Conservation (phyloP, 495 filamentous ascomycete species). For the Bryoglossum gracile region DNA sequence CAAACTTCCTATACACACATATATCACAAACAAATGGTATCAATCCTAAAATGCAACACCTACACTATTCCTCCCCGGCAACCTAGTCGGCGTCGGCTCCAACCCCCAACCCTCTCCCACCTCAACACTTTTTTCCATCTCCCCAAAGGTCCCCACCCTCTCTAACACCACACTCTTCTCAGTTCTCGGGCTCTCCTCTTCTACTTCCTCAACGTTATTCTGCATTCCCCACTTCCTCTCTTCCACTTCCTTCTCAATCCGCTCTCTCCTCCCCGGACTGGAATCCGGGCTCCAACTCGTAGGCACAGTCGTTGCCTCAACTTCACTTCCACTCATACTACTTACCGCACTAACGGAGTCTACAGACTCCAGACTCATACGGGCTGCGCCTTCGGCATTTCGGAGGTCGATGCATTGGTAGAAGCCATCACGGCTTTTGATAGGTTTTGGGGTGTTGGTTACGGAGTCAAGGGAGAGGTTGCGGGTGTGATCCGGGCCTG, state of each 20-base stretch:
- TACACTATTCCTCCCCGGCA: constrained; percentile 34
- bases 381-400: background rate
- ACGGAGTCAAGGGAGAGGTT: constrained; percentile 35
- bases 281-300: constrained; percentile 35
- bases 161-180: constrained; percentile 28
- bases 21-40: background rate
- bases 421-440: constrained; percentile 42
- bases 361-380: constrained; percentile 34
- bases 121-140: constrained; percentile 13
- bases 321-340: constrained; percentile 34
- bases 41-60: constrained; percentile 35
- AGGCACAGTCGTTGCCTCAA: constrained; percentile 34
- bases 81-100: constrained; percentile 6
- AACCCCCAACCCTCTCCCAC: constrained; percentile 4
- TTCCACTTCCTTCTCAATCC: constrained; percentile 29
- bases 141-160: constrained; percentile 26
- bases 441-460: constrained; percentile 41
- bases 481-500: constrained; percentile 26
- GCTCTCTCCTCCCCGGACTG: constrained; percentile 27
- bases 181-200: constrained; percentile 4
- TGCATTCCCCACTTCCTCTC: constrained; percentile 22
- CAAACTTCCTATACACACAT: background rate
- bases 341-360: constrained; percentile 22
- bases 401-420: constrained; percentile 42
- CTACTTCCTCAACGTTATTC: too few relatives aligned